Percentiles rank a stretch among this genome's conserved stretches.
These are phyloP conservation scores for Pythium brachiatum DNA, from an alignment of 352 stramenopile genomes.

Conservation along the genomic window DNA sequence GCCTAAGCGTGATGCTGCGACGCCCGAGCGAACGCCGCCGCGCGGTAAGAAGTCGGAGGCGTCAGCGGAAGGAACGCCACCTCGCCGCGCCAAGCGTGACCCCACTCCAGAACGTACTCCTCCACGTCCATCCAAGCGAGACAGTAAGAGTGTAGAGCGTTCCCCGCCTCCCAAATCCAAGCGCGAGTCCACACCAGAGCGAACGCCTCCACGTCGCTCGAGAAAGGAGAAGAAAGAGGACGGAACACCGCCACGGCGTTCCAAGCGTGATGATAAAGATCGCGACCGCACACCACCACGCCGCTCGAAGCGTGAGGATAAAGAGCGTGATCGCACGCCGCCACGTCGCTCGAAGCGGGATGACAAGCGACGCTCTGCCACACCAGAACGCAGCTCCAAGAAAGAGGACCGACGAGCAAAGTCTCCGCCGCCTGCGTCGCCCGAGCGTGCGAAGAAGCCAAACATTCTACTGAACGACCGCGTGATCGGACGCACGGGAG, in stretches of 20 bases:
- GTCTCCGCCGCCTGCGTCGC: background rate
- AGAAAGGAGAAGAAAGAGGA: background rate
- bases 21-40: slow-evolving; percentile 11
- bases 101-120: background rate
- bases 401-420: slow-evolving; percentile 3
- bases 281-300: slow-evolving; percentile 9
- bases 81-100: background rate
- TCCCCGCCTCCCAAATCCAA: slow-evolving; percentile 6
- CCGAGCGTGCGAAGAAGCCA: slow-evolving; percentile 14
- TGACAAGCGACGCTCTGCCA: slow-evolving; percentile 8
- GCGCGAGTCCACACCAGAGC: slow-evolving; percentile 4
- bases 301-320: slow-evolving; percentile 1
- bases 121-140: background rate
- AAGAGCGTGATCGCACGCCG: slow-evolving; percentile 2
- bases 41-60: slow-evolving; percentile 3
- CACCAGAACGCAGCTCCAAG: slow-evolving; percentile 8
- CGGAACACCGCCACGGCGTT: background rate
- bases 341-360: slow-evolving; percentile 13
- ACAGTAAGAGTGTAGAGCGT: background rate
- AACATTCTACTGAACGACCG: slow-evolving; percentile 43
- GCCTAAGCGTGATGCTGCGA: background rate
- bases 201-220: background rate
- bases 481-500: slow-evolving; percentile 69
- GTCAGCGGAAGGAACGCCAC: background rate
- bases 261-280: background rate